phyloP scores from a whole-genome alignment of 306 rosid species.

The Fragaria ananassa region DNA sequence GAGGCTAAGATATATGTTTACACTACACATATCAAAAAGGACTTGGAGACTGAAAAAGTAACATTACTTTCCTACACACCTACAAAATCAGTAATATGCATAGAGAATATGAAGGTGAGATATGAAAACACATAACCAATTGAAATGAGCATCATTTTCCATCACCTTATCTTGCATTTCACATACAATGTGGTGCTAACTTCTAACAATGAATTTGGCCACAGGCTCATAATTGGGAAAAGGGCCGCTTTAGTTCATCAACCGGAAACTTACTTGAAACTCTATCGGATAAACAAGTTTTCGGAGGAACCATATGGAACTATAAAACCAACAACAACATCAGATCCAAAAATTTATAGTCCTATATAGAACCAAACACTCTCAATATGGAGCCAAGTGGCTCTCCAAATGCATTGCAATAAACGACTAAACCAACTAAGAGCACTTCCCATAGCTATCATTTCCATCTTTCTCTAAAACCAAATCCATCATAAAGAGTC shows the following conservation, averaged over 20 bases:
- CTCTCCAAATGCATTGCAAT: background rate
- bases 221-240: background rate
- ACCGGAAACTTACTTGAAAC: background rate
- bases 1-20: background rate
- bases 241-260: background rate
- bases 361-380: background rate
- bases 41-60: background rate
- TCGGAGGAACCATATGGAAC: background rate
- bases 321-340: background rate
- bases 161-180: background rate
- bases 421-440: background rate
- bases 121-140: background rate
- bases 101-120: background rate
- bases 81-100: background rate
- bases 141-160: background rate
- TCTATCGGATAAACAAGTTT: background rate
- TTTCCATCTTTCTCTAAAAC: background rate
- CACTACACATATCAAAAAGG: background rate
- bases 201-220: background rate
- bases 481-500: background rate
- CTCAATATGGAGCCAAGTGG: background rate
- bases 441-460: no score
- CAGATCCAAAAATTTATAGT: background rate
- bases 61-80: background rate
- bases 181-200: background rate